Percentiles rank a stretch among this genome's conserved stretches.
Evolutionary conservation across 805 yeast species (phyloP).

Genomic region (Pichia eremophila): DNA sequence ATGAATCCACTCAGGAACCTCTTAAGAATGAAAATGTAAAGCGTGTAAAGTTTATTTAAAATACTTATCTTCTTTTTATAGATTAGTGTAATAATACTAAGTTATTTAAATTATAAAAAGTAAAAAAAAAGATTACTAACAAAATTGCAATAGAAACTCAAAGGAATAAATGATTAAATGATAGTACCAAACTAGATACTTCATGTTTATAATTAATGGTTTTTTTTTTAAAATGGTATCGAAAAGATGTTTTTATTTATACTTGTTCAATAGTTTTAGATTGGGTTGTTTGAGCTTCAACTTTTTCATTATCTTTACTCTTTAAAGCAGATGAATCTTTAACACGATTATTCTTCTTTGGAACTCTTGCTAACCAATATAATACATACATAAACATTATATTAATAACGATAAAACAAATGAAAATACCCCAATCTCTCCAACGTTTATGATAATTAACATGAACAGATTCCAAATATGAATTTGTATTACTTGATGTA

Average conservation of each 20-base stretch:
- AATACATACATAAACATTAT: slow-evolving; percentile 22
- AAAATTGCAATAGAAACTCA: not conserved
- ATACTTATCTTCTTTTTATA: not conserved
- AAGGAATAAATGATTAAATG: not conserved
- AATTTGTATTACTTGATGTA: slow-evolving; percentile 45
- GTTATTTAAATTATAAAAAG: not conserved
- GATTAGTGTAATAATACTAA: not conserved
- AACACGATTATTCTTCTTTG: slow-evolving; percentile 41
- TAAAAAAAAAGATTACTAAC: not conserved
- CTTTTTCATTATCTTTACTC: slow-evolving; percentile 7
- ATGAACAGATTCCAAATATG: slow-evolving; percentile 39
- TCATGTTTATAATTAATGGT: no score
- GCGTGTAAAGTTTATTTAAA: slow-evolving; percentile 3
- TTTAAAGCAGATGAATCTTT: slow-evolving; percentile 17
- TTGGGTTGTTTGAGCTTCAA: not conserved
- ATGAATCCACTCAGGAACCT: no score
- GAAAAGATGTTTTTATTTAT: not conserved
- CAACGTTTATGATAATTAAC: slow-evolving; percentile 44
- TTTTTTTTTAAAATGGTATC: not conserved
- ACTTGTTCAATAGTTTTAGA: not conserved
- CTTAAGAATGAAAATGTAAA: not conserved
- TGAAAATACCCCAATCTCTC: slow-evolving; percentile 52
- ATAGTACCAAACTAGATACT: no score
- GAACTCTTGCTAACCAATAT: slow-evolving; percentile 64
- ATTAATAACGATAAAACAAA: slow-evolving; percentile 40